Percentiles rank a stretch among this genome's conserved stretches.
Conservation (phyloP, 108 stramenopile genomes). For the Stephanodiscus triporus region DNA sequence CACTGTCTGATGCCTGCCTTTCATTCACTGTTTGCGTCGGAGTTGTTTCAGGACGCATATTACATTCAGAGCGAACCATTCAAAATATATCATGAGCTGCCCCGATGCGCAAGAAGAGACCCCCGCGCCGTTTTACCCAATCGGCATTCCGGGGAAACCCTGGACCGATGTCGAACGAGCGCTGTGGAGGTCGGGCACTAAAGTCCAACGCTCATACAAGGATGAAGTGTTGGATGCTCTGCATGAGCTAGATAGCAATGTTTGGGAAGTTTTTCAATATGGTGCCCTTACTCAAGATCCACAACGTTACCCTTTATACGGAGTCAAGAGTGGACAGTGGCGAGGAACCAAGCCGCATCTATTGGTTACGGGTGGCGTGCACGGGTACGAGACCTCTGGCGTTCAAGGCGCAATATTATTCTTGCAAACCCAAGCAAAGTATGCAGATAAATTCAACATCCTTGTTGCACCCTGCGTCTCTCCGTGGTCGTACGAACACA, state of each 20-base stretch:
- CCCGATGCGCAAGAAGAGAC: too few relatives aligned
- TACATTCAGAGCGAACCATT: too few relatives aligned
- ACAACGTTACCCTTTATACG: slow-evolving; percentile 49
- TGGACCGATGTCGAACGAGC: slow-evolving; percentile 56
- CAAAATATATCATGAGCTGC: too few relatives aligned
- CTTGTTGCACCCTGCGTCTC: slow-evolving; percentile 64
- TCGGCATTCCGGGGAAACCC: slow-evolving; percentile 66
- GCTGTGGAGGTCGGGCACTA: slow-evolving; percentile 49
- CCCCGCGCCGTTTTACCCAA: slow-evolving; percentile 43
- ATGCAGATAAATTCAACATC: slow-evolving; percentile 54
- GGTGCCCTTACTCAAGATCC: slow-evolving; percentile 41
- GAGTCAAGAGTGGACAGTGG: slow-evolving; percentile 41
- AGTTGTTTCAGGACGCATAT: too few relatives aligned
- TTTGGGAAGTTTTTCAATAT: slow-evolving; percentile 52
- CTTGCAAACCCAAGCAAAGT: slow-evolving; percentile 41
- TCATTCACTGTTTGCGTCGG: too few relatives aligned
- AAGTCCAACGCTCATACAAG: slow-evolving; percentile 58
- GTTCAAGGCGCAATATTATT: slow-evolving; percentile 72
- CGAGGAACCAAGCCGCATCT: slow-evolving; percentile 36
- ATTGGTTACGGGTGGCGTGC: slow-evolving; percentile 77
- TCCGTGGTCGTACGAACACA: slow-evolving; percentile 73
- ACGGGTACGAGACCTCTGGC: slow-evolving; percentile 83
- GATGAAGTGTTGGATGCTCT: slow-evolving; percentile 53
- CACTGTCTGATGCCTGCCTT: too few relatives aligned
- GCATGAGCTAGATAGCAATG: slow-evolving; percentile 10